Percentiles rank a stretch among this genome's conserved stretches.
Conservation (phyloP, 768 basidiomycete genomes). For the Hypholoma sublateritium region DNA sequence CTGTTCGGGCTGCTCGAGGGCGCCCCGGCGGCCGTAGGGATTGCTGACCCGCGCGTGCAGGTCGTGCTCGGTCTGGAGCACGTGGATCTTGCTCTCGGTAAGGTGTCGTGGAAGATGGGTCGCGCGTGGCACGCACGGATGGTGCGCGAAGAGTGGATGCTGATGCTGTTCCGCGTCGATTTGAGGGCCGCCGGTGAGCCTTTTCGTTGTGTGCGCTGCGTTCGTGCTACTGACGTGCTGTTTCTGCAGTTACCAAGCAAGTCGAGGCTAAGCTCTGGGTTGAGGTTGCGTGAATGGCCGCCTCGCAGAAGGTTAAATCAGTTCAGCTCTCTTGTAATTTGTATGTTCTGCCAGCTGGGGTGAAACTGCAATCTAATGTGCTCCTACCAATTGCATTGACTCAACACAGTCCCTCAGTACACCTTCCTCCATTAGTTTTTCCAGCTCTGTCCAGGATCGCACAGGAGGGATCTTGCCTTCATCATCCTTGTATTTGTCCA, state of each 20-base stretch:
- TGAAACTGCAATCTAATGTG: neutral
- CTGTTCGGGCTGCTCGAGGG: neutral
- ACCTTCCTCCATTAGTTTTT: slow-evolving; percentile 10
- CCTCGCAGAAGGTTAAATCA: too few species aligned
- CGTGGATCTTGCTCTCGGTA: neutral
- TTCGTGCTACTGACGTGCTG: too few species aligned
- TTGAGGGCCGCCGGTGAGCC: neutral
- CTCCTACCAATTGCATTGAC: slow-evolving; percentile 3
- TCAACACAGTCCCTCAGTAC: slow-evolving; percentile 1
- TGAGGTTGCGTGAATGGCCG: too few species aligned
- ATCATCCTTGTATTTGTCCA: slow-evolving; percentile 7
- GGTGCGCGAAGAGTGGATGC: neutral
- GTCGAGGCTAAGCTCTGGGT: too few species aligned
- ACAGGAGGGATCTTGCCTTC: neutral
- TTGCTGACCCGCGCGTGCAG: neutral
- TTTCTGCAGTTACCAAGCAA: too few species aligned
- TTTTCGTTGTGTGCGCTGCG: neutral
- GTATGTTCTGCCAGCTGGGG: too few species aligned
- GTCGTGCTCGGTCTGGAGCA: neutral
- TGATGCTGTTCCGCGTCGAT: neutral
- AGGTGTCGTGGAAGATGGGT: neutral
- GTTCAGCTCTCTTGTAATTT: too few species aligned
- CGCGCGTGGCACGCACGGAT: neutral
- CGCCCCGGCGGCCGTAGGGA: neutral
- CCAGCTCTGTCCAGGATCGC: slow-evolving; percentile 16